phyloP scores from a whole-genome alignment of 2,329 filamentous ascomycete species.

The Sordariomycetes sp. region DNA sequence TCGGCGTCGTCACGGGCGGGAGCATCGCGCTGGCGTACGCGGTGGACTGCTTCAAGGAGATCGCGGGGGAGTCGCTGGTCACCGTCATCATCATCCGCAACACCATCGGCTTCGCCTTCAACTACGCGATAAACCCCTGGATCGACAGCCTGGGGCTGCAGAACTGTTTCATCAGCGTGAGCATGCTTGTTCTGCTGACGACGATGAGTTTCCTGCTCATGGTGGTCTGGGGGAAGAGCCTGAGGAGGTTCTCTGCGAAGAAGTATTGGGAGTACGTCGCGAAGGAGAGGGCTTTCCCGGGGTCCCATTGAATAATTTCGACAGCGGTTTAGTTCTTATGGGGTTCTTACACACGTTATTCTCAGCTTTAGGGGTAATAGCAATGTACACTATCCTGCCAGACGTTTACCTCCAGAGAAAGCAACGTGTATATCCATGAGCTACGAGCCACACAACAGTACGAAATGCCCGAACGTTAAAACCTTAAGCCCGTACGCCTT shows the following conservation, averaged over 20 bases:
- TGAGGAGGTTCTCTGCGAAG: slow-evolving; percentile 8
- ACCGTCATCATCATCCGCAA: slow-evolving; percentile 20
- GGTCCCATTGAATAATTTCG: neutral
- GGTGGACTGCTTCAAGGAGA: slow-evolving; percentile 22
- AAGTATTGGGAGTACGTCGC: neutral
- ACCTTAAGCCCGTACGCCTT: too few species aligned
- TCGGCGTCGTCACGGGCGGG: slow-evolving; percentile 19
- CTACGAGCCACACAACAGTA: too few species aligned
- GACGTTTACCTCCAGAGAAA: neutral
- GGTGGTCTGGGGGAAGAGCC: slow-evolving; percentile 16
- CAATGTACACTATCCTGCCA: neutral
- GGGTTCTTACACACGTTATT: neutral
- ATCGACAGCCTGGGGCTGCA: slow-evolving; percentile 17
- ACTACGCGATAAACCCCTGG: slow-evolving; percentile 21
- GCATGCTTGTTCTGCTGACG: slow-evolving; percentile 16
- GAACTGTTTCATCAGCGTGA: slow-evolving; percentile 20
- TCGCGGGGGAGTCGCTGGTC: slow-evolving; percentile 18
- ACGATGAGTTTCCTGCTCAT: slow-evolving; percentile 16
- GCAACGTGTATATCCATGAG: too few species aligned
- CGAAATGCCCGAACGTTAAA: too few species aligned
- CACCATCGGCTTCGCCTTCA: slow-evolving; percentile 12
- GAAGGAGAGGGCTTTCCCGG: neutral
- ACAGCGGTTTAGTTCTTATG: neutral
- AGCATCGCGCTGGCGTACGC: slow-evolving; percentile 19
- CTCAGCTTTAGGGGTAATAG: neutral